Percentiles rank a stretch among this genome's conserved stretches.
Conservation (phyloP, 345 rosid genomes). For the Anacardium occidentale region DNA sequence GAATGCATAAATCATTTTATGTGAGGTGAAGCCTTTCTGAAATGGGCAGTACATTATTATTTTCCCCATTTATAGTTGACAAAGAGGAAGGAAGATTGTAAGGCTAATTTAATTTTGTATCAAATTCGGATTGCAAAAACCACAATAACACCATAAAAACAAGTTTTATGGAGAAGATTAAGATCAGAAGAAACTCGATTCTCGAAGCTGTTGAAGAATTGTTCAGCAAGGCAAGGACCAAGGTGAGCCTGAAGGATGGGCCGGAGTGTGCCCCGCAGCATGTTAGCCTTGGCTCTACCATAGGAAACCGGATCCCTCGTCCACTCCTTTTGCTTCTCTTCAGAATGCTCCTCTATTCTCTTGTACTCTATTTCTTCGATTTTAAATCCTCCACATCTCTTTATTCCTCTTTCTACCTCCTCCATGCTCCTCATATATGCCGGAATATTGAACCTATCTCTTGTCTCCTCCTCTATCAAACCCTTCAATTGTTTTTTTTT, state of each 20-base stretch:
- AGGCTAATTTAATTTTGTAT: background rate
- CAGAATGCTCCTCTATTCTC: constrained; percentile 42
- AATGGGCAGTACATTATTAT: background rate
- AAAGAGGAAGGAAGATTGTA: background rate
- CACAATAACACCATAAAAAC: constrained; percentile 51
- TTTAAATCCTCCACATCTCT: constrained; percentile 52
- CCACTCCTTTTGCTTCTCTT: constrained; percentile 52
- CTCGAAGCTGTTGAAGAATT: constrained; percentile 46
- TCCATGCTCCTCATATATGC: constrained; percentile 61
- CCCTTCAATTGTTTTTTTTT: constrained; percentile 30
- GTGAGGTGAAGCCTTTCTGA: background rate
- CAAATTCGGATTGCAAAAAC: constrained; percentile 38
- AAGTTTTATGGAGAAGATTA: constrained; percentile 41
- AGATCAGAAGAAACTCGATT: constrained; percentile 38
- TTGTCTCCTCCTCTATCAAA: constrained; percentile 49
- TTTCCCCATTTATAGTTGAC: background rate
- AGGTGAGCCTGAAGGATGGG: constrained; percentile 51
- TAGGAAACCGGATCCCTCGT: constrained; percentile 48
- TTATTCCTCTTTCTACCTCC: constrained; percentile 47
- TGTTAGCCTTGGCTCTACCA: constrained; percentile 52
- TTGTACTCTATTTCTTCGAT: constrained; percentile 47
- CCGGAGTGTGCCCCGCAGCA: constrained; percentile 52
- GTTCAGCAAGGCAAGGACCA: constrained; percentile 42
- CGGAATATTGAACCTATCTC: constrained; percentile 61
- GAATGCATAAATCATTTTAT: too few relatives aligned